Conservation (phyloP, 139 green algal species). For the Tetradesmus lagerheimii region DNA sequence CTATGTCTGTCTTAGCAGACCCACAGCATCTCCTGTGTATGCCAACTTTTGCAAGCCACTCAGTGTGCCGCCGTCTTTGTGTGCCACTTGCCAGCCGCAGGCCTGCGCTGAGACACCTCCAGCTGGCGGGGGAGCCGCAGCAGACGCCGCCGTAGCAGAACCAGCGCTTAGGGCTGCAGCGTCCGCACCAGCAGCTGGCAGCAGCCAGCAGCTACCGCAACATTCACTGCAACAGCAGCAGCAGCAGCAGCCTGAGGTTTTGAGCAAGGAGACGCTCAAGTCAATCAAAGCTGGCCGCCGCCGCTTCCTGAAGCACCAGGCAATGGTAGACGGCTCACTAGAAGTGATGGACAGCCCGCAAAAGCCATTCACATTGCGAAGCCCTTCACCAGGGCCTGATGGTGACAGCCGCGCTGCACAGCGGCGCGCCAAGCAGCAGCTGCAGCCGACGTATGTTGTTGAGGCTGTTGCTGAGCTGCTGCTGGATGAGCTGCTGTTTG, state of each 20-base stretch:
- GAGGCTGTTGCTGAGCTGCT: constrained; percentile 44
- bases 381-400: not conserved
- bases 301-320: constrained; percentile 19
- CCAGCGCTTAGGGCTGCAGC: not conserved
- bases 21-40: no score
- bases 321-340: constrained; percentile 6
- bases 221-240: constrained; percentile 5
- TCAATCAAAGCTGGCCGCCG: constrained; percentile 21
- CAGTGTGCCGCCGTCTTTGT: no score
- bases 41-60: no score
- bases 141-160: not conserved
- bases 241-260: not conserved
- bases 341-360: not conserved
- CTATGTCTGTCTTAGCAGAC: no score
- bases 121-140: not conserved
- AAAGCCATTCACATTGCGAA: no score
- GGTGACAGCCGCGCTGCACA: not conserved
- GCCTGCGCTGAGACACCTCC: not conserved
- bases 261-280: not conserved
- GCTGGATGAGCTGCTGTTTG: constrained; percentile 35
- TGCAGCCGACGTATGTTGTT: constrained; percentile 26
- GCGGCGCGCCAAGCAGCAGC: not conserved
- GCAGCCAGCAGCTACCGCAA: not conserved
- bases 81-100: not conserved
- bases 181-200: no score